Conservation (phyloP, 371 early-diverging fungal genomes). For the Mucor saturninus region DNA sequence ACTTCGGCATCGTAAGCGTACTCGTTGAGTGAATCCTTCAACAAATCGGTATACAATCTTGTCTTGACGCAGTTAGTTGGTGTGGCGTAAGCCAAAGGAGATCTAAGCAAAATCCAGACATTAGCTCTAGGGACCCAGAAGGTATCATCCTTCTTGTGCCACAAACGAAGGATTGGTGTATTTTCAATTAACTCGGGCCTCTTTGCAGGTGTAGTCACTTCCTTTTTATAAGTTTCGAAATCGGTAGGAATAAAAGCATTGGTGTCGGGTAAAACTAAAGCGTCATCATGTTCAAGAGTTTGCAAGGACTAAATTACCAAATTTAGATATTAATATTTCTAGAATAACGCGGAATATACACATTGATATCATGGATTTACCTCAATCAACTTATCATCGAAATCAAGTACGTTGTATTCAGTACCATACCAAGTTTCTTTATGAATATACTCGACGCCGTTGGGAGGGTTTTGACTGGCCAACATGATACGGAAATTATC, state of each 20-base stretch:
- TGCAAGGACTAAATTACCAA: slow-evolving; percentile 34
- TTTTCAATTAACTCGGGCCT: slow-evolving; percentile 67
- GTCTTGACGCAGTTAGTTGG: slow-evolving; percentile 61
- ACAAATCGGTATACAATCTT: slow-evolving; percentile 73
- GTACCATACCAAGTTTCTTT: slow-evolving; percentile 85
- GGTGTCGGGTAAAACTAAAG: slow-evolving; percentile 72
- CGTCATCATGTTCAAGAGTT: slow-evolving; percentile 50
- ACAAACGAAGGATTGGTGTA: slow-evolving; percentile 70
- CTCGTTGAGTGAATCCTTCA: slow-evolving; percentile 84
- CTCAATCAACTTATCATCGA: slow-evolving; percentile 60
- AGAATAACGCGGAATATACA: background rate
- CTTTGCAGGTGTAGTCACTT: slow-evolving; percentile 36
- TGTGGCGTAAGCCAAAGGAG: slow-evolving; percentile 66
- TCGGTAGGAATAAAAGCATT: slow-evolving; percentile 88
- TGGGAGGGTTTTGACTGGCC: slow-evolving; percentile 51
- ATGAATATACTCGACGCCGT: slow-evolving; percentile 50
- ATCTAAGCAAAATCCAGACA: slow-evolving; percentile 45
- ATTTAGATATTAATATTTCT: slow-evolving; percentile 6
- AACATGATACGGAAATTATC: slow-evolving; percentile 71
- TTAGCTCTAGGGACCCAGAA: slow-evolving; percentile 85
- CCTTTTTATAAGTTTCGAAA: slow-evolving; percentile 62
- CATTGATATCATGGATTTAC: slow-evolving; percentile 34
- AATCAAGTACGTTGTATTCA: slow-evolving; percentile 74
- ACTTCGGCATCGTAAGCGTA: slow-evolving; percentile 88
- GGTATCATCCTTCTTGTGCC: slow-evolving; percentile 94